Evolutionary conservation across 768 basidiomycete species (phyloP), one percentile per base, ranked within the genome.

Genomic region (Calocybe gangraenosa): DNA sequence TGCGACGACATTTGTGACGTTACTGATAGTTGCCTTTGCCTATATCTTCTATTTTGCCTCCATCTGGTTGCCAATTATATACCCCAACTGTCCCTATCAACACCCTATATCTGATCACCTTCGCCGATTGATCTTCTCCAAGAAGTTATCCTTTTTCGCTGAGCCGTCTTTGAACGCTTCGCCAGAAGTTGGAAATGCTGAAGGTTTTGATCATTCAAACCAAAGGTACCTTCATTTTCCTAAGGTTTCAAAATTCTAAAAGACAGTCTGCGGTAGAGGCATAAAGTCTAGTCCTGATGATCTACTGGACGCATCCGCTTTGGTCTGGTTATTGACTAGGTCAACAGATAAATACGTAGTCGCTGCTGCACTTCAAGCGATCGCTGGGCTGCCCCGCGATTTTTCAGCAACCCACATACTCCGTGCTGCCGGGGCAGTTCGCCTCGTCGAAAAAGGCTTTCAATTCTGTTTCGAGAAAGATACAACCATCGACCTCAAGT

Each of bases 31-130:
- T 10, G 57, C 58, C 2, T 47, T 66, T 20, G 68, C 66, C 2
- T 69, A 67, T 42, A 47, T 50, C 5, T 67, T 69, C 38, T 73
- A 73, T 48, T 43, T 63, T 15, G 60, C 59, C 0, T 69, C 71
- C 1, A 66, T 71, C 28, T 65, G 59, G 56, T 52, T 70, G 31
- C 66, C 71, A 1, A 37, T 71, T n/a, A 37, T 69, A 21, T 63
- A 70, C 42, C 65, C 69, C 3, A 59, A 65, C 20, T 73, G 68
- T 42, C 70, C 70, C 2, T 71, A 68, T 43, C 64, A 69, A 36
- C 68, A 71, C 49, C 67, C 69, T 7, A 59, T 71, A 25, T 64
- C 68, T 11, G 65, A 63, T 19, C 61, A 66, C 28, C 47, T 72
- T 2, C 63, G 64, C 33, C 52, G 54, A 46, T 50, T 49, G 53